phyloP scores from a whole-genome alignment of 768 basidiomycete genomes.

The Phaeolepiota aurea region DNA sequence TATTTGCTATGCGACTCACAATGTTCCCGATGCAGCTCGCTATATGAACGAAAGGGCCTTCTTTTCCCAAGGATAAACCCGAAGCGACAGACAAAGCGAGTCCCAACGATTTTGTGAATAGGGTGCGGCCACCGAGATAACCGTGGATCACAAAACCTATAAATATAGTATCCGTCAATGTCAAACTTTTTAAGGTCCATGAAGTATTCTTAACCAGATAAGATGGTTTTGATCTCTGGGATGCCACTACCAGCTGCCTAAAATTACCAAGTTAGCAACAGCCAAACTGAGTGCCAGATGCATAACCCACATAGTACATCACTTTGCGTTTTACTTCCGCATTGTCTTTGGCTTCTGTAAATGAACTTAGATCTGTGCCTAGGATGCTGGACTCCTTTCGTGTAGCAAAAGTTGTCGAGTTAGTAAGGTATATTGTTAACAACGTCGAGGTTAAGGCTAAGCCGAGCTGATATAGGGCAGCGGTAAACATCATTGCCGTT shows the following conservation, averaged over 20 bases:
- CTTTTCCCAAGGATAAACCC: conserved; percentile 77
- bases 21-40: conserved; percentile 92
- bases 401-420: conserved; percentile 81
- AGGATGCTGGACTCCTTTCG: conserved; percentile 83
- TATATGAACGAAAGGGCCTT: conserved; percentile 79
- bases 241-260: conserved; percentile 94
- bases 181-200: background rate
- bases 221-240: conserved; percentile 92
- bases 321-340: conserved; percentile 46
- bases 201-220: conserved; percentile 50
- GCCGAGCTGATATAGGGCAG: conserved; percentile 37
- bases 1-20: conserved; percentile 71
- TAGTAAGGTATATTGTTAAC: conserved; percentile 82
- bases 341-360: conserved; percentile 20
- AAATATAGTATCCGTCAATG: no score
- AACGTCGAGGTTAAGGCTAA: conserved; percentile 67
- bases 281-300: conserved; percentile 6
- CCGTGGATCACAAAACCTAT: conserved; percentile 94
- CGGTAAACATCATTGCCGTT: background rate
- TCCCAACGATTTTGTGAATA: conserved; percentile 87
- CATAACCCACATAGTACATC: conserved; percentile 69
- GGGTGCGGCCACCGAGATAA: conserved; percentile 83
- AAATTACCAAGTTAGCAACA: background rate
- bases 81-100: conserved; percentile 88
- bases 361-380: conserved; percentile 37